phyloP scores from a whole-genome alignment of 2,329 filamentous ascomycete genomes.

The Raffaelea arxii region DNA sequence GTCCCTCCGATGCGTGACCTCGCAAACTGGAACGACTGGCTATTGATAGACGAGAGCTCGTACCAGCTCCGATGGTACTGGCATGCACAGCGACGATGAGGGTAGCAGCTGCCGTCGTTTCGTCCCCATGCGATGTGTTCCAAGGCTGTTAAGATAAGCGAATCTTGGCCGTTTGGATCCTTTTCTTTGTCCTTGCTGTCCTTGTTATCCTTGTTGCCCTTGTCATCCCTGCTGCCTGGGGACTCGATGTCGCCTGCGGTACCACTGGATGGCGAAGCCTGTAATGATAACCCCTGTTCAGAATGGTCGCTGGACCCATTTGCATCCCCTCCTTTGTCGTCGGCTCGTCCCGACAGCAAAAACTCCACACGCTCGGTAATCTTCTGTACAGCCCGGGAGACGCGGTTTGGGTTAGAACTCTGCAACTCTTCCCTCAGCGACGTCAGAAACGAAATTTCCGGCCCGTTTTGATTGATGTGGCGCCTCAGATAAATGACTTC shows the following conservation, averaged over 20 bases:
- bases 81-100: conserved; percentile 13
- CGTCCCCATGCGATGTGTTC: conserved; percentile 28
- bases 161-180: conserved; percentile 6
- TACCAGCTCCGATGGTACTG: conserved; percentile 10
- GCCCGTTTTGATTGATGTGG: conserved; percentile 11
- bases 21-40: neutral
- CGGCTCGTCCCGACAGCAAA: conserved; percentile 8
- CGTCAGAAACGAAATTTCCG: conserved; percentile 13
- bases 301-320: neutral
- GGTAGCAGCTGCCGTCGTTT: conserved; percentile 21
- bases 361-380: conserved; percentile 10
- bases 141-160: conserved; percentile 21
- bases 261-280: no score
- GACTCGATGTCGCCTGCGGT: neutral
- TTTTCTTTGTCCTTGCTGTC: neutral
- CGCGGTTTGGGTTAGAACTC: neutral
- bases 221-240: neutral
- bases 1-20: neutral
- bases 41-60: conserved; percentile 2
- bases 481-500: conserved; percentile 12
- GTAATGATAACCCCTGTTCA: no score
- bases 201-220: neutral
- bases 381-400: conserved; percentile 5
- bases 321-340: neutral
- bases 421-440: conserved; percentile 10